phyloP scores from a whole-genome alignment of 2,329 filamentous ascomycete genomes.

The Pseudomassariella vexata region DNA sequence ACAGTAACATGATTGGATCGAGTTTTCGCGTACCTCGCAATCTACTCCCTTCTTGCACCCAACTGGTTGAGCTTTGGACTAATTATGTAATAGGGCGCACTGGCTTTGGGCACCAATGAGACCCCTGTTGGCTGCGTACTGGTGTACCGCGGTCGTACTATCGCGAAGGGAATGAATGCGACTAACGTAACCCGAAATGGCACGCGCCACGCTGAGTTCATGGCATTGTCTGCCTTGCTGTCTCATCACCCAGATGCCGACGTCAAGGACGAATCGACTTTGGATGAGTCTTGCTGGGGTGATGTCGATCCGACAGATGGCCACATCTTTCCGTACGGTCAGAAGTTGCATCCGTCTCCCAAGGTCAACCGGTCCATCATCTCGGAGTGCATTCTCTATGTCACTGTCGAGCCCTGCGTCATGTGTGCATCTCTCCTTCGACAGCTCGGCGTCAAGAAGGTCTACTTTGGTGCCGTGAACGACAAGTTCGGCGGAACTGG shows the following conservation, averaged over 20 bases:
- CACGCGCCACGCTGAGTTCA: slow-evolving; percentile 91
- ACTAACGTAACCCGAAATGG: slow-evolving; percentile 89
- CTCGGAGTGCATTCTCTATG: slow-evolving; percentile 72
- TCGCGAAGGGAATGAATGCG: slow-evolving; percentile 92
- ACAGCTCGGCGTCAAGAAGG: slow-evolving; percentile 80
- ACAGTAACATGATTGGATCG: too few relatives aligned
- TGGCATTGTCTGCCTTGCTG: slow-evolving; percentile 63
- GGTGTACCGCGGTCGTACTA: slow-evolving; percentile 71
- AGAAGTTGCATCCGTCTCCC: slow-evolving; percentile 48
- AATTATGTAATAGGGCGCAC: slow-evolving; percentile 59
- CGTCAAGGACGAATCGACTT: slow-evolving; percentile 15
- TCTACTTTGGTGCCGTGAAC: slow-evolving; percentile 93
- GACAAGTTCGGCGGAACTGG: slow-evolving; percentile 96
- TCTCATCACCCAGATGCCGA: slow-evolving; percentile 31
- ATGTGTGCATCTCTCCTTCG: slow-evolving; percentile 95
- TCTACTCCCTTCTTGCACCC: too few relatives aligned
- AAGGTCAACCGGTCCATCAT: slow-evolving; percentile 64
- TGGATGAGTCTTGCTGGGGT: slow-evolving; percentile 36
- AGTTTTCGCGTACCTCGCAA: too few relatives aligned
- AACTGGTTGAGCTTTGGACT: too few relatives aligned
- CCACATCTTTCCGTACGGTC: slow-evolving; percentile 56
- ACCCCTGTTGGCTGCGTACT: slow-evolving; percentile 96
- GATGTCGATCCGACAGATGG: slow-evolving; percentile 49
- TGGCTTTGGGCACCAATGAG: slow-evolving; percentile 80
- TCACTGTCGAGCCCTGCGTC: slow-evolving; percentile 96